A percentile compares a stretch with the other conserved stretches of the same genome.
Evolutionary conservation across 495 filamentous ascomycete genomes (phyloP).

Genomic region (Pyrenula massariospora): DNA sequence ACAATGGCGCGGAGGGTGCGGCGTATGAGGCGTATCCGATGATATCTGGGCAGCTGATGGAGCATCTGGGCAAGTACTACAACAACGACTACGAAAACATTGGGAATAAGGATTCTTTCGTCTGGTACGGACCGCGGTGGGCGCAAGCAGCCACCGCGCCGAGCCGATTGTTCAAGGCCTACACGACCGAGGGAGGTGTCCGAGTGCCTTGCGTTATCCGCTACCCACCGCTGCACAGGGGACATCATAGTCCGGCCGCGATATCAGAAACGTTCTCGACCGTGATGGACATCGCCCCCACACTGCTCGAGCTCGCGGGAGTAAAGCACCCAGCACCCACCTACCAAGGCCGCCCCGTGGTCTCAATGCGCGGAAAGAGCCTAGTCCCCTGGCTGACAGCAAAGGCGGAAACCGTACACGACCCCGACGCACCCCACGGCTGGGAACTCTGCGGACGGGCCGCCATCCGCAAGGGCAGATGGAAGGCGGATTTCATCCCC

Average conservation of each 20-base stretch:
- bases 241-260: conserved; percentile 2
- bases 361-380: conserved; percentile 30
- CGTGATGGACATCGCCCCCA: conserved; percentile 42
- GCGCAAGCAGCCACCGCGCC: conserved; percentile 44
- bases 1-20: conserved; percentile 42
- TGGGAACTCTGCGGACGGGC: conserved; percentile 12
- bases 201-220: conserved; percentile 34
- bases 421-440: conserved; percentile 3
- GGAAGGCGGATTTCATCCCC: conserved; percentile 11
- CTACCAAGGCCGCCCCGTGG: conserved; percentile 32
- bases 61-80: conserved; percentile 36
- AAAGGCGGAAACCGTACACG: neutral
- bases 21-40: conserved; percentile 14
- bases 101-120: conserved; percentile 34
- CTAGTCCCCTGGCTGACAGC: conserved; percentile 4
- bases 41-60: conserved; percentile 28
- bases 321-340: conserved; percentile 32
- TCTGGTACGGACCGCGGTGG: conserved; percentile 44
- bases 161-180: conserved; percentile 36
- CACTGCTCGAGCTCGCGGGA: conserved; percentile 38
- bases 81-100: conserved; percentile 41
- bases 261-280: conserved; percentile 33
- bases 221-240: conserved; percentile 11
- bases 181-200: conserved; percentile 39
- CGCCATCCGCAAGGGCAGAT: conserved; percentile 9